Percentiles rank a stretch among this genome's conserved stretches.
These are phyloP conservation scores for Ettlia oleoabundans DNA, from an alignment of 139 green algal genomes.

Conservation along the genomic window DNA sequence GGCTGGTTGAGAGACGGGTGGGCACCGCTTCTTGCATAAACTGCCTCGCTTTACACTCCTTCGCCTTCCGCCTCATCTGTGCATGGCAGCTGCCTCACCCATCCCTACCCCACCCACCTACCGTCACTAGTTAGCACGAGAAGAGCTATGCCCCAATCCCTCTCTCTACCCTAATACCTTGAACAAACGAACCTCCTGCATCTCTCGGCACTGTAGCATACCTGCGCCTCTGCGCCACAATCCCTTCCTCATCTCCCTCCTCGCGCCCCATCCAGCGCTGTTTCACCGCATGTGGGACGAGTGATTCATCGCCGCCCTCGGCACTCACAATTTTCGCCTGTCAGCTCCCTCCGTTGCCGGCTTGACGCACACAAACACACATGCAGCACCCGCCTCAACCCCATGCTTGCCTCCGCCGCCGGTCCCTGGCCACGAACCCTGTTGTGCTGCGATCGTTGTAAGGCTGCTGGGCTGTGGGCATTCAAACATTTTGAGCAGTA, in stretches of 20 bases:
- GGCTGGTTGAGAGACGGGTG: not conserved
- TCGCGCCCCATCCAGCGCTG: not conserved
- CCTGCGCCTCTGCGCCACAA: not conserved
- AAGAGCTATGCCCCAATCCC: not conserved
- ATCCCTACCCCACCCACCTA: too few species aligned
- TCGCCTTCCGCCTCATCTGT: not conserved
- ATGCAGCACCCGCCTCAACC: too few species aligned
- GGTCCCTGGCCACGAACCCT: too few species aligned
- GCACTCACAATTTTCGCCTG: slow-evolving; percentile 14
- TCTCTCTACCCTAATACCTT: not conserved
- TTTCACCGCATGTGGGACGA: too few species aligned
- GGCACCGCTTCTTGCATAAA: not conserved
- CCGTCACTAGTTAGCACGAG: too few species aligned
- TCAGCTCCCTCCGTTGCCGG: not conserved
- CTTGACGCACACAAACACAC: too few species aligned
- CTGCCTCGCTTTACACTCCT: not conserved
- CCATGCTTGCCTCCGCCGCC: too few species aligned
- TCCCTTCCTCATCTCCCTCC: not conserved
- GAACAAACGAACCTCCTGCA: not conserved
- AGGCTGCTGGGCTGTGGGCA: too few species aligned
- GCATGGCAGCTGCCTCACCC: not conserved
- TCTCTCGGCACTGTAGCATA: not conserved
- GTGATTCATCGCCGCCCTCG: not conserved
- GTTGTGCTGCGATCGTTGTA: too few species aligned
- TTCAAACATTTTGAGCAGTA: too few species aligned